These are phyloP conservation scores for Elasticomyces elasticus DNA, from an alignment of 495 filamentous ascomycete genomes.

Conservation along the genomic window DNA sequence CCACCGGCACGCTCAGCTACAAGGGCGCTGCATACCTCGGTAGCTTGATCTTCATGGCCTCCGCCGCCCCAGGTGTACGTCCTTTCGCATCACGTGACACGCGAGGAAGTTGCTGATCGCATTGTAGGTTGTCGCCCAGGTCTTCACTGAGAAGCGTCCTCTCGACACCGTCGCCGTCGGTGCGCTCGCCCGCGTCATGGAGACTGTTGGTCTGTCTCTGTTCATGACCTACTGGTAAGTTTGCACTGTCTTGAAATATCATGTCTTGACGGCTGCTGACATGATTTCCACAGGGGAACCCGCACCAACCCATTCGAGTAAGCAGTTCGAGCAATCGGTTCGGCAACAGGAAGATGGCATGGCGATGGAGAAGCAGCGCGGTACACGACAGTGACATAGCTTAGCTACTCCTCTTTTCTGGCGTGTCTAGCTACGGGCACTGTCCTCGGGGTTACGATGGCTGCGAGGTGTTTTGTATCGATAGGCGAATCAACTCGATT, in stretches of 20 bases:
- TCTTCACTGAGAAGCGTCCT: slow-evolving; percentile 84
- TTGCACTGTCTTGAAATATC: background rate
- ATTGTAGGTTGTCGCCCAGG: slow-evolving; percentile 66
- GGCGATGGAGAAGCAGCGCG: background rate
- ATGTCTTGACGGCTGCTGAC: no score
- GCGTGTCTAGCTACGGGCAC: slow-evolving; percentile 18
- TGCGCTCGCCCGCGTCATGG: slow-evolving; percentile 69
- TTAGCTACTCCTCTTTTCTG: slow-evolving; percentile 9
- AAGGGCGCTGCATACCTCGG: slow-evolving; percentile 95
- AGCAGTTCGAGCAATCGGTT: background rate
- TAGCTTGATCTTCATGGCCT: slow-evolving; percentile 81
- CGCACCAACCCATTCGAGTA: background rate
- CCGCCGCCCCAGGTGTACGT: slow-evolving; percentile 76
- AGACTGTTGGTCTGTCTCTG: slow-evolving; percentile 83
- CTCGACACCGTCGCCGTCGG: slow-evolving; percentile 81
- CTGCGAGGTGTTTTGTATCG: slow-evolving; percentile 11
- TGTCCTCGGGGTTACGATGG: background rate
- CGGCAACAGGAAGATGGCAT: background rate
- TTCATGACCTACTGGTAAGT: slow-evolving; percentile 86
- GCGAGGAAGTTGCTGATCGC: background rate
- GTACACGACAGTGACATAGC: background rate
- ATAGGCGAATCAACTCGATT: slow-evolving; percentile 1
- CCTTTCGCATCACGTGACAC: background rate
- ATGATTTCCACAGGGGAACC: background rate
- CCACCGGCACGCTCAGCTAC: slow-evolving; percentile 85